Evolutionary conservation across 164 flowering plant genomes (phyloP), one percentile per base, ranked within the genome.

Genomic region (Malania oleifera): DNA sequence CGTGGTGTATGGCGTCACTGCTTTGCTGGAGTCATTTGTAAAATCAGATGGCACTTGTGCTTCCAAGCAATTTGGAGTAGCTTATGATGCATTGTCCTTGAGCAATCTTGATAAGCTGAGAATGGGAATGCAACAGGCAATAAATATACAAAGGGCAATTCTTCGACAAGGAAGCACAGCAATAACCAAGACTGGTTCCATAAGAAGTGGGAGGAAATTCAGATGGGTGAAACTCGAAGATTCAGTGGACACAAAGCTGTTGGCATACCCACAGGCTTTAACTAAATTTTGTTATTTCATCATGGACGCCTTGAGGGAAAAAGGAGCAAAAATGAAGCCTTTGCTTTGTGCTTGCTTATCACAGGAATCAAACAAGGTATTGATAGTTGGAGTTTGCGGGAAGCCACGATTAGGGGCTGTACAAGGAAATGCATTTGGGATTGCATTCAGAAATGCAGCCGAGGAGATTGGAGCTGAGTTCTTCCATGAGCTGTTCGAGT

Each of bases 171-270:
- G 99, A 24, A 90, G 99, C 66, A 61, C 86, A 3, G 96, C 95
- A 3, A 88, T 93, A 57, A 90, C 87, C 9, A 93, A 80, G 72
- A 76, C 74, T 20, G 97, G 97, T 10, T 81, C 77, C 18, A 88
- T 93, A 45, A 68, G 99, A 74, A 93, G 96, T 66, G 86, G 95
- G 22, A 73, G 91, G 47, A 93, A 86, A 59, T 93, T 93, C 70
- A 71, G 97, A 65, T 90, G 99, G 99, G 86, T 90, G 54, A 93
- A 88, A 68, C 80, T 93, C 39, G 96, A 86, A 51, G 97, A 93
- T 75, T 78, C 88, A n/a, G 81, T 70, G 1, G 98, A 87, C 56
- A 57, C 89, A 22, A 85, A 80, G 68, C 67, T 90, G 18, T 60
- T 93, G 61, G 89, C 96, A 1, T 78, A 90, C 57, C 99, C 96